A percentile compares a stretch with the other conserved stretches of the same genome.
phyloP scores from a whole-genome alignment of 179 eudicot genomes.

The Beta macrorhiza region DNA sequence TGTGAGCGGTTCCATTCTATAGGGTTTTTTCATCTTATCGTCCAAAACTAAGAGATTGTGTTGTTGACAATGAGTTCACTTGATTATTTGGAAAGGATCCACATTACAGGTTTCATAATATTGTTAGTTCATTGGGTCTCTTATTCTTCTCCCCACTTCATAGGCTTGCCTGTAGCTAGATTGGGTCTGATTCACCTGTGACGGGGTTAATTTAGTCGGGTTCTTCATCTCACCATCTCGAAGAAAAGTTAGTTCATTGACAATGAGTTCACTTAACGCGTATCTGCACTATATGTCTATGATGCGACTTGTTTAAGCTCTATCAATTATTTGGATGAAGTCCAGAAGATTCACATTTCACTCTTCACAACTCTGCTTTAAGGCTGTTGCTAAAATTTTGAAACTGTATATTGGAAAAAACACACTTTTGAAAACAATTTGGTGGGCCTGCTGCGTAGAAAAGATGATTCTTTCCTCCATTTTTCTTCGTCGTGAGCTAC shows the following conservation, averaged over 20 bases:
- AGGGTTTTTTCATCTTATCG: neutral
- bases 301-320: neutral
- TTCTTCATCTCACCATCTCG: no score
- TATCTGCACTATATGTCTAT: neutral
- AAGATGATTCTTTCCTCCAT: neutral
- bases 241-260: no score
- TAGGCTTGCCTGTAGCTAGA: no score
- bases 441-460: neutral
- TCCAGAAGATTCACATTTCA: neutral
- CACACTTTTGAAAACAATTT: neutral
- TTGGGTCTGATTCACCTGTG: no score
- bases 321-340: neutral
- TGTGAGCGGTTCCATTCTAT: no score
- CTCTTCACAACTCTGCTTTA: neutral
- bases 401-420: no score
- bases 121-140: no score
- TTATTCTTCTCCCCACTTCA: no score
- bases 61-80: neutral
- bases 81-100: neutral
- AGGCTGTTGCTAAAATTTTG: neutral
- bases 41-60: neutral
- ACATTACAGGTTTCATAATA: no score
- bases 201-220: no score
- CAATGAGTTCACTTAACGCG: no score
- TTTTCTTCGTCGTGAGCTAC: constrained; percentile 6